Evolutionary conservation across 805 yeast species (phyloP).

Genomic region (Wickerhamomyces canadensis): DNA sequence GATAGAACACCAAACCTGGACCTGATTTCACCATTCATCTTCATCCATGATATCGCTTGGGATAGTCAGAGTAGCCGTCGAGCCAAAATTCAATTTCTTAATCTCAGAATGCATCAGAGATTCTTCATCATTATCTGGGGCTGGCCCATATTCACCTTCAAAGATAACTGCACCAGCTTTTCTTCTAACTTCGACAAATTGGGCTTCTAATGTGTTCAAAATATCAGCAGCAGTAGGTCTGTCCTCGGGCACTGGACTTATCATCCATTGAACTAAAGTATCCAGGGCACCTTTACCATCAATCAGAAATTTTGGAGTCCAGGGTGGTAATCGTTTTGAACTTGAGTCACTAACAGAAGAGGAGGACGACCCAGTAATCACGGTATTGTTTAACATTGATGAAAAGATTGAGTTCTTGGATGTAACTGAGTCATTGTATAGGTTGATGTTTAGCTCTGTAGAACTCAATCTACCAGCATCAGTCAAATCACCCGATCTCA

Average conservation of each 20-base stretch:
- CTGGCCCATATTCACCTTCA: conserved; percentile 94
- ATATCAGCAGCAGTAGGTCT: conserved; percentile 79
- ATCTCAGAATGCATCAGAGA: conserved; percentile 15
- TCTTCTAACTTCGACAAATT: conserved; percentile 70
- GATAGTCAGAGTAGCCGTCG: conserved; percentile 12
- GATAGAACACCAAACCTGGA: neutral
- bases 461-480: conserved; percentile 89
- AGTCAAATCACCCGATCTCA: conserved; percentile 89
- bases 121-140: conserved; percentile 38
- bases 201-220: conserved; percentile 66
- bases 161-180: conserved; percentile 91
- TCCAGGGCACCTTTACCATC: conserved; percentile 73
- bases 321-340: conserved; percentile 49
- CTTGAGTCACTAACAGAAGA: conserved; percentile 21
- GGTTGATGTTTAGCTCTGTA: conserved; percentile 45
- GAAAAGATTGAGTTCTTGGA: conserved; percentile 22
- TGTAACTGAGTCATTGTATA: conserved; percentile 19
- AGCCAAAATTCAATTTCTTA: conserved; percentile 17
- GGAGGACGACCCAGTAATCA: conserved; percentile 22
- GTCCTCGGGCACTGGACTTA: conserved; percentile 71
- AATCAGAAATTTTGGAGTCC: conserved; percentile 84
- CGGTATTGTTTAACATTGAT: conserved; percentile 20
- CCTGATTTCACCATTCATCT: conserved; percentile 17
- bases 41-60: conserved; percentile 19
- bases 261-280: conserved; percentile 79